Conservation (phyloP, 2,329 filamentous ascomycete species). For the Colletotrichum gigasporum region DNA sequence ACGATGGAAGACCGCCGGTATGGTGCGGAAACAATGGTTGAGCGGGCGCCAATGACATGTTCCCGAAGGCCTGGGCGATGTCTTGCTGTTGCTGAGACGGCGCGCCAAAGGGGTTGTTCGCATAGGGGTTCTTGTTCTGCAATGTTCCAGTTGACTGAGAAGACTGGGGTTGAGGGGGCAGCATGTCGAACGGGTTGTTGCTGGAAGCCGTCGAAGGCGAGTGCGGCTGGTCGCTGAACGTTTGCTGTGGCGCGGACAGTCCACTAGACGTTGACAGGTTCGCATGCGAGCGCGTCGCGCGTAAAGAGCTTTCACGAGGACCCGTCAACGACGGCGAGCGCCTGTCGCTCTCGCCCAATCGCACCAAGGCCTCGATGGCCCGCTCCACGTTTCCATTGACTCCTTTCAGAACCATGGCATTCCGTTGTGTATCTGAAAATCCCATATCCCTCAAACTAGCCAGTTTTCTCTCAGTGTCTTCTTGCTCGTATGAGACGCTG, state of each 20-base stretch:
- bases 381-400: conserved; percentile 86
- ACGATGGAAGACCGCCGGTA: conserved; percentile 69
- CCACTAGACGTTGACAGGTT: conserved; percentile 55
- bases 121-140: conserved; percentile 66
- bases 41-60: conserved; percentile 70
- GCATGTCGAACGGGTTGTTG: conserved; percentile 78
- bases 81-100: conserved; percentile 53
- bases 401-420: conserved; percentile 82
- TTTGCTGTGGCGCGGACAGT: conserved; percentile 42
- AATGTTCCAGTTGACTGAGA: conserved; percentile 72
- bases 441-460: conserved; percentile 87
- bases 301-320: conserved; percentile 57
- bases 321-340: conserved; percentile 50
- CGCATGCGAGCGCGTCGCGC: conserved; percentile 63
- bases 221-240: conserved; percentile 34
- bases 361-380: conserved; percentile 84
- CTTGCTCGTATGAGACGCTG: conserved; percentile 64
- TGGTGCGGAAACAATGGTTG: conserved; percentile 79
- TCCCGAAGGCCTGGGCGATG: conserved; percentile 78
- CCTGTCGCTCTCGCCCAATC: conserved; percentile 77
- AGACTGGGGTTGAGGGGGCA: conserved; percentile 65
- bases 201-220: conserved; percentile 60
- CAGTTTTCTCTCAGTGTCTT: conserved; percentile 81
- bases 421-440: conserved; percentile 84
- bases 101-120: conserved; percentile 77